phyloP scores from a whole-genome alignment of 2,329 filamentous ascomycete genomes.

The Calonectria naviculata region DNA sequence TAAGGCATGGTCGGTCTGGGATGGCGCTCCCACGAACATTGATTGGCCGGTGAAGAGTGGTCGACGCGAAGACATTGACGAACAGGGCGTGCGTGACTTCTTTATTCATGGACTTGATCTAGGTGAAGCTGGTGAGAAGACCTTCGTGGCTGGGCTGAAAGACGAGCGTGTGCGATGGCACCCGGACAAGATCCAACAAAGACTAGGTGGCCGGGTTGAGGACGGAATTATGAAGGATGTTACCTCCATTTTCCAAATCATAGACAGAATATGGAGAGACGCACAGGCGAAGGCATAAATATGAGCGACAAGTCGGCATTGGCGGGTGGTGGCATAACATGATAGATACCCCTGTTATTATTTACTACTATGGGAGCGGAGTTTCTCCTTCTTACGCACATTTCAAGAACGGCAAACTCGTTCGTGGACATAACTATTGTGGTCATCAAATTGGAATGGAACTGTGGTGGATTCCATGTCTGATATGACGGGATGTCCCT shows the following conservation, averaged over 20 bases:
- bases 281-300: slow-evolving; percentile 50
- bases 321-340: neutral
- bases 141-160: slow-evolving; percentile 71
- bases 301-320: neutral
- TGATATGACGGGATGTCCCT: neutral
- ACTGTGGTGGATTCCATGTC: neutral
- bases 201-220: slow-evolving; percentile 79
- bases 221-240: slow-evolving; percentile 79
- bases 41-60: slow-evolving; percentile 81
- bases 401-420: neutral
- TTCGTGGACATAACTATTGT: neutral
- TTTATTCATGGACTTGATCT: slow-evolving; percentile 64
- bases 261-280: slow-evolving; percentile 85
- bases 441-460: neutral
- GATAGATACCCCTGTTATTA: slow-evolving; percentile 26
- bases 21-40: slow-evolving; percentile 53
- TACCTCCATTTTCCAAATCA: slow-evolving; percentile 90
- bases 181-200: slow-evolving; percentile 96
- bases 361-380: neutral
- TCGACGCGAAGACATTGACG: slow-evolving; percentile 62
- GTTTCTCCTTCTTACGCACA: neutral
- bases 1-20: slow-evolving; percentile 69
- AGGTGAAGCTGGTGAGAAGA: slow-evolving; percentile 56
- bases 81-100: slow-evolving; percentile 75
- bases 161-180: slow-evolving; percentile 94